A percentile compares a stretch with the other conserved stretches of the same genome.
Evolutionary conservation across 2,329 filamentous ascomycete species (phyloP).

Genomic region (Arthroderma sp.): DNA sequence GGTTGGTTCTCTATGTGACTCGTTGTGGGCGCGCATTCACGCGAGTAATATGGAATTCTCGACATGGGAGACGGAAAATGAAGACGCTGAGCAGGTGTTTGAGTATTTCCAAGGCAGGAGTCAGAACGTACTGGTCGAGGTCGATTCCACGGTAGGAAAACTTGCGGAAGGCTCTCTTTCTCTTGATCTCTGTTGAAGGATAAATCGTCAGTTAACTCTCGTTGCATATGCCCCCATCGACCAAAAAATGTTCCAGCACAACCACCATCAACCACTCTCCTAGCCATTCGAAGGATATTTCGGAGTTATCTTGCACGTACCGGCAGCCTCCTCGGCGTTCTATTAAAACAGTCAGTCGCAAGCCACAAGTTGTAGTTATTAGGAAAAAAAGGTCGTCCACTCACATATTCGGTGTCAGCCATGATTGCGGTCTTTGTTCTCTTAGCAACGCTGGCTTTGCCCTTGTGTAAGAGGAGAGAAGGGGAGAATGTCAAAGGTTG

Average conservation of each 20-base stretch:
- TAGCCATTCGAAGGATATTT: background rate
- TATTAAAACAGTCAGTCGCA: slow-evolving; percentile 35
- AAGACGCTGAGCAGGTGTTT: background rate
- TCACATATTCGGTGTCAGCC: slow-evolving; percentile 82
- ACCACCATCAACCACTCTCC: background rate
- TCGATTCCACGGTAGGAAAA: slow-evolving; percentile 99
- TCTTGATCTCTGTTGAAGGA: slow-evolving; percentile 71
- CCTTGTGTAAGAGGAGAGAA: slow-evolving; percentile 34
- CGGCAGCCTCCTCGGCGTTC: slow-evolving; percentile 94
- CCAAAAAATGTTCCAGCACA: background rate
- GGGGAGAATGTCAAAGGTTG: slow-evolving; percentile 26
- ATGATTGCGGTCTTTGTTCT: slow-evolving; percentile 51
- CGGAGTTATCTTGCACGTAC: slow-evolving; percentile 36
- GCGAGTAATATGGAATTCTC: background rate
- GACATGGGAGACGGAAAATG: no score
- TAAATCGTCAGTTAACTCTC: background rate
- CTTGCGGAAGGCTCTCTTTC: slow-evolving; percentile 99
- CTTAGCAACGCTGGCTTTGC: slow-evolving; percentile 35
- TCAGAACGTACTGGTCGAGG: slow-evolving; percentile 80
- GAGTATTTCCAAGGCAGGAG: background rate
- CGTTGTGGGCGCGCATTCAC: background rate
- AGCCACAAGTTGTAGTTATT: slow-evolving; percentile 7
- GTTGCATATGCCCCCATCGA: background rate
- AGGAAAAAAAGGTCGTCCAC: slow-evolving; percentile 29
- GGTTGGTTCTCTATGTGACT: background rate